Percentiles rank a stretch among this genome's conserved stretches.
phyloP scores from a whole-genome alignment of 2,329 filamentous ascomycete genomes.

The Piedraia hortae region DNA sequence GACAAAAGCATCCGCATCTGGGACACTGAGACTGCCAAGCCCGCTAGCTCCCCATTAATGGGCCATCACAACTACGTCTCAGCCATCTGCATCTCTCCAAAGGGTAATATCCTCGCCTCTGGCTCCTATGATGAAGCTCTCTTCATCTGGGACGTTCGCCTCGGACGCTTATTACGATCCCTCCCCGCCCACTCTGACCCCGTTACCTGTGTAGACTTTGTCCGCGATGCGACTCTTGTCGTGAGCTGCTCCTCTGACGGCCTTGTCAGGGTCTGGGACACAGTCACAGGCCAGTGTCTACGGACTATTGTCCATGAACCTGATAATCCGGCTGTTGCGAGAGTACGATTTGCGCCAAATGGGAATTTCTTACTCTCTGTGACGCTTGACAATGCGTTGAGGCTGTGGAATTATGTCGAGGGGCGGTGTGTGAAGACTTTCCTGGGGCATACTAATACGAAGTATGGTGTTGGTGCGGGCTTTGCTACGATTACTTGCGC shows the following conservation, averaged over 20 bases:
- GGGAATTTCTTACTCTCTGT: slow-evolving; percentile 79
- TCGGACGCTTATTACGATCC: slow-evolving; percentile 64
- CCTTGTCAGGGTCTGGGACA: slow-evolving; percentile 85
- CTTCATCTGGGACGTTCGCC: slow-evolving; percentile 84
- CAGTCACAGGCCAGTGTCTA: slow-evolving; percentile 77
- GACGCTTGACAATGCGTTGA: slow-evolving; percentile 68
- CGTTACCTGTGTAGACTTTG: slow-evolving; percentile 79
- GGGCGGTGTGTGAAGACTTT: slow-evolving; percentile 91
- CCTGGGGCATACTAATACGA: slow-evolving; percentile 64
- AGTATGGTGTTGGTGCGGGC: slow-evolving; percentile 59
- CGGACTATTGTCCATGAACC: slow-evolving; percentile 85
- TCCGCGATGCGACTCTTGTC: slow-evolving; percentile 70
- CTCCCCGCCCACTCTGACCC: slow-evolving; percentile 88
- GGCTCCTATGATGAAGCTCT: slow-evolving; percentile 95
- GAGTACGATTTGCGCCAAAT: slow-evolving; percentile 80
- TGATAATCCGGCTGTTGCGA: slow-evolving; percentile 75
- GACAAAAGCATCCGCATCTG: slow-evolving; percentile 90
- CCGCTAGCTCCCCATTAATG: slow-evolving; percentile 30
- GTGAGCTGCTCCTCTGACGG: slow-evolving; percentile 82
- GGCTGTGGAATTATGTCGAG: slow-evolving; percentile 84
- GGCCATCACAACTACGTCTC: slow-evolving; percentile 96
- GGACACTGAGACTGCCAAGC: slow-evolving; percentile 36
- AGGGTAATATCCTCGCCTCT: slow-evolving; percentile 86
- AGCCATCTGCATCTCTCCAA: slow-evolving; percentile 81
- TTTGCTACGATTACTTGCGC: slow-evolving; percentile 31